Base-by-base conservation (phyloP, 2,329 filamentous ascomycete genomes). In the Penicillium sp. region DNA sequence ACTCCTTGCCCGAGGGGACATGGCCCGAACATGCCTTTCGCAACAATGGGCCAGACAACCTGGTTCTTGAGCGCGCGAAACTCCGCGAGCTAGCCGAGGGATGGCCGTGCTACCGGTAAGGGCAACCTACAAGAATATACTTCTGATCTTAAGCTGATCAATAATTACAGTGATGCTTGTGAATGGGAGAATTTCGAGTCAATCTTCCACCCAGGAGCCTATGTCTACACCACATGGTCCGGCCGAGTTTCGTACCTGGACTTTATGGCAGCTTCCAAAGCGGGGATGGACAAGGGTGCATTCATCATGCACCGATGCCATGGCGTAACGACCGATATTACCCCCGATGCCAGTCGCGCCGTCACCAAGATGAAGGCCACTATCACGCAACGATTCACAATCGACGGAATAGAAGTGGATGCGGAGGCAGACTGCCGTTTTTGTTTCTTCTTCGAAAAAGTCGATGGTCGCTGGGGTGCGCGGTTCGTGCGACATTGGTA, bases 241-340 rank as follows among this genome's bases (percentile, higher is more conserved):
- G 80, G 79, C 3, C 72, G 76, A 7, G 77, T 77, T 0, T 63
- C 70, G 15, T 73, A 75, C 57, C 61, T 69, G 1, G 75, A 76
- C 58, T 82, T 83, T 68, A 82, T 83, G 63, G 61, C 70, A 21
- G 76, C 79, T 49, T 84, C 81, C 13, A 78, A 82, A 61, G 69
- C 73, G 9, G 82, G 81, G 56, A 82, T 83, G 69, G 72, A 77
- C 25, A 72, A 73, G 10, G 81, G 82, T 19, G 81, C 78, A 50
- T 83, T 83, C 71, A 84, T 84, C 70, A 82, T 83, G 80, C 82
- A 85, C 67, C 81, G 82, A 57, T 71, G 72, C 57, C 76, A 80
- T 43, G 79, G 79, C 8, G 63, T 68, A 1, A 78, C 73, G 1
- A 79, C 73, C 0, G 78, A 81, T 50, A 77, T 81, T 59, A 75